These are phyloP conservation scores for Kalanchoe fedtschenkoi DNA, from an alignment of 164 flowering plant species.

Conservation along the genomic window DNA sequence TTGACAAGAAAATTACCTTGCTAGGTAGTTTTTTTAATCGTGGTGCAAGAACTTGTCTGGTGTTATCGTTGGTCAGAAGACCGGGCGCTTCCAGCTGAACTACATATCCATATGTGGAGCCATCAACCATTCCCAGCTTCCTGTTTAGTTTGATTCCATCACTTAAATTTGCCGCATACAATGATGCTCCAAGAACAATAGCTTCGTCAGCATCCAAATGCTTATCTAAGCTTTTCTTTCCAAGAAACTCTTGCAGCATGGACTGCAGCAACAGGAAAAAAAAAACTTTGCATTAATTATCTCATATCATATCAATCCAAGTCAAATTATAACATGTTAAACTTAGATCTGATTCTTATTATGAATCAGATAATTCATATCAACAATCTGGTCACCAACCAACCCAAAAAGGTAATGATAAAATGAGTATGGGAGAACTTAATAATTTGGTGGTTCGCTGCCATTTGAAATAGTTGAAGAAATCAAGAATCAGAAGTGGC, in stretches of 20 bases:
- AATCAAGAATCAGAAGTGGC: not conserved
- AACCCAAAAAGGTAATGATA: not conserved
- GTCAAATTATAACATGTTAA: not conserved
- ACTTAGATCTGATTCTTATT: not conserved
- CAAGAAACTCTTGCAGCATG: conserved; percentile 84
- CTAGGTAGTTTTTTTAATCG: conserved; percentile 89
- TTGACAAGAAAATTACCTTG: conserved; percentile 42
- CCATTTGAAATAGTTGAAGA: not conserved
- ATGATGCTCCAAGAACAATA: conserved; percentile 82
- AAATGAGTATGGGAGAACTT: not conserved
- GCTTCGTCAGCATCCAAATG: conserved; percentile 99
- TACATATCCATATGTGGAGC: conserved; percentile 75
- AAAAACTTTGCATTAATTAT: not conserved
- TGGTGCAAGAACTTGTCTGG: conserved; percentile 57
- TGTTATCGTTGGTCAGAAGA: conserved; percentile 53
- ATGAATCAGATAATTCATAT: not conserved
- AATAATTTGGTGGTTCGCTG: not conserved
- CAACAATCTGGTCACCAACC: not conserved
- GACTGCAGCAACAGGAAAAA: conserved; percentile 34
- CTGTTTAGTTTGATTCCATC: conserved; percentile 97
- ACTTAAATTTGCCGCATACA: conserved; percentile 96
- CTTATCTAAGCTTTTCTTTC: conserved; percentile 75
- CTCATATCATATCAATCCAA: not conserved
- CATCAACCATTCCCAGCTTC: conserved; percentile 93
- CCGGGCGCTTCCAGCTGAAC: conserved; percentile 66